Evolutionary conservation across 257 asterid genomes (phyloP), one percentile per base, ranked within the genome.

Genomic region (Plantago ovata): DNA sequence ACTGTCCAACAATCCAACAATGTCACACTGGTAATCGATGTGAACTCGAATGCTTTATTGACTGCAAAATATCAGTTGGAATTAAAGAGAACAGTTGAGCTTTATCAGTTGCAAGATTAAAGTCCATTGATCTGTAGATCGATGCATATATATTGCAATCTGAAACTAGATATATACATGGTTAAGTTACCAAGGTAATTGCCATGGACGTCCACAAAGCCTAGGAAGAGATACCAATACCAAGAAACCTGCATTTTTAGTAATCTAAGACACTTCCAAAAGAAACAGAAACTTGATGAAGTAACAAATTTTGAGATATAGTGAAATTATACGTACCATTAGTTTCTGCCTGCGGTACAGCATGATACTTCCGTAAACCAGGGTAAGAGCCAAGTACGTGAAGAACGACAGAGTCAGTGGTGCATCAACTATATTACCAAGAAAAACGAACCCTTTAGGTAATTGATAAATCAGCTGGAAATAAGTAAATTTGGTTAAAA

Each of bases 1-100:
- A 89, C 65, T 1, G 95, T 73, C 81, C 89, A 84, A 44, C 95
- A 83, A 71, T 89, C 91, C 73, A 86, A 61, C 60, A 86, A 55
- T 0, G 94, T 69, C 65, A 89, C 95, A 10, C 95, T 89, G 11
- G 97, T 89, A 51, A 84, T 76, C 5, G 97, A 86, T 16, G 97
- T 77, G 75, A 61, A 86, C 42, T 86, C 81, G 43, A 41, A 89
- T 10, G 97, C 91, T 79, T 85, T 81, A 67, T 83, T 85, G 16
- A 83, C 96, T 87, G 85, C 72, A 68, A 53, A 32, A 24, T 11
- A 18, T 53, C 11, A 53, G n/a, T 28, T 53, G 22, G 40, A 53
- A 13, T 12, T n/a, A n/a, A n/a, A n/a, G n/a, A n/a, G n/a, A n/a
- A n/a, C n/a, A n/a, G n/a, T n/a, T n/a, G n/a, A n/a, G n/a, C n/a